Evolutionary conservation across 192 early-diverging fungal species (phyloP), one percentile per base, ranked within the genome.

Genomic region (Rhizoclosmatium sp.): DNA sequence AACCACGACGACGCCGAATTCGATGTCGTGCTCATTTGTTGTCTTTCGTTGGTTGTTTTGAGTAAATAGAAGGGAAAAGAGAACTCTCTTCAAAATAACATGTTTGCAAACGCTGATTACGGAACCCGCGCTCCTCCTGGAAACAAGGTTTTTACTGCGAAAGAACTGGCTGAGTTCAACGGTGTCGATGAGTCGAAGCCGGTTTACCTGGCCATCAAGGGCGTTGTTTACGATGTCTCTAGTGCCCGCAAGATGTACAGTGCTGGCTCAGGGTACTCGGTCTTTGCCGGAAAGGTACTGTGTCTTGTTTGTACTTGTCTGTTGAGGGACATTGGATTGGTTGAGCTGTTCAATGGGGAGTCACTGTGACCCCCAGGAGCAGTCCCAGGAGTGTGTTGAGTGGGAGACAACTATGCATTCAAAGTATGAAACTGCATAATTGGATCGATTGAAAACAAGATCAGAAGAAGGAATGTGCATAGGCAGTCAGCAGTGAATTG

Each of bases 151-250:
- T 91, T 92, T 72, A 92, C 84, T 12, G 79, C 84, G 5, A 70
- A 77, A 12, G 91, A 94, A 79, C 89, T 94, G 10, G 78, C 85
- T 9, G 74, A 89, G 71, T 89, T 85, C 77, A 85, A 95, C 74
- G 94, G 94, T 3, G 73, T 77, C 10, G 87, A 94, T 61, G 49
- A 83, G 1, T 77, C 79, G 45, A 56, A 75, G 62, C 89, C 93
- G 9, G 90, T 96, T 73, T 96, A 94, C 76, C 86, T 96, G n/a
- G 95, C 93, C 3, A 85, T 96, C 67, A 96, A 95, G 82, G 93
- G 95, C 7, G 5, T 62, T 81, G 87, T 96, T 4, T 96, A 91
- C 77, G 93, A 96, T 86, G 93, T 96, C 31, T 85, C 90, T 1
- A 45, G 62, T 62, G 89, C 90, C 66, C 83, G 84, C 40, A 87